Evolutionary conservation across 2,329 filamentous ascomycete species (phyloP), one percentile per base, ranked within the genome.

Genomic region (Emergomyces africanus): DNA sequence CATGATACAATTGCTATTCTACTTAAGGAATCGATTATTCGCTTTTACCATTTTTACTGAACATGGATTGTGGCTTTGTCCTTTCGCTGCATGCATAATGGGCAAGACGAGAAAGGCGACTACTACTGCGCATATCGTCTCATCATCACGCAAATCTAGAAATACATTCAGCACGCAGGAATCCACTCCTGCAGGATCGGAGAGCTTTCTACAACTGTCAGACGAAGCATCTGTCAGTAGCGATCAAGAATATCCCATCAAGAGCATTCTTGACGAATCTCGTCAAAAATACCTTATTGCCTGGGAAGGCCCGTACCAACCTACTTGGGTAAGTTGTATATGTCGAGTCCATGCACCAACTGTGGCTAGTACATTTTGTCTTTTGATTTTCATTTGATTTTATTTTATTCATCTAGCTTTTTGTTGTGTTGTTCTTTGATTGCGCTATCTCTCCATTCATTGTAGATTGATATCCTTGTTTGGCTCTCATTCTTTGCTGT

Each of bases 261-360:
- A 71, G 57, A 66, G 66, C 60, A 73, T 73, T 54, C 65, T 73
- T 59, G 68, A 69, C 62, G 71, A 75, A 64, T 67, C 66, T 37
- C 59, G 65, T 50, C 63, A 64, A 20, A 65, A 70, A 54, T 75
- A 73, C 63, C 64, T 74, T 33, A 71, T 75, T 61, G 71, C 72
- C 39, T 74, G 71, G 72, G 68, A 70, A 59, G 71, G 69, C 9
- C 63, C 65, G 33, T 74, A 67, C 63, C 64, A 68, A 37, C 71
- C 72, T 57, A 70, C 66, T 61, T 74, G 71, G 71, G 72, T 74
- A 64, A 67, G 71, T 70, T 57, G 8, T 15, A 53, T 30, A 30
- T 14, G n/a, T 15, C 10, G n/a, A 37, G 18, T 23, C 10, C 50
- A 39, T 54, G 33, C 33, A 39, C n/a, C 33, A 39, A 39, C 15